phyloP scores from a whole-genome alignment of 306 rosid species.

The Prunus mira region DNA sequence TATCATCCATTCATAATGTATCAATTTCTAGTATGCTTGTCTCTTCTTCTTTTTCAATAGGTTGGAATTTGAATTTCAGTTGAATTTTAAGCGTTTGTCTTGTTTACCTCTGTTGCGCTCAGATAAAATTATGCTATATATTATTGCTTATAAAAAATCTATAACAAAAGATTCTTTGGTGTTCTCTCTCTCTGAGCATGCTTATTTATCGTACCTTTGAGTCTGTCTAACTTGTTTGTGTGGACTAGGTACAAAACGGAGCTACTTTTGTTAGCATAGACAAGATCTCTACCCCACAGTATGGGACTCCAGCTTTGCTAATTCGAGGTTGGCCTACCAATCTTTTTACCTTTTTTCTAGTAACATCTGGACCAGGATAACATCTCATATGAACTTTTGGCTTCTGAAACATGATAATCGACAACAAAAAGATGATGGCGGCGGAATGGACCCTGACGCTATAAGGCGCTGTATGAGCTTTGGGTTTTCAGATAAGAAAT shows the following conservation, averaged over 20 bases:
- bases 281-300: slow-evolving; percentile 66
- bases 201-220: background rate
- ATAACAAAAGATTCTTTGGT: background rate
- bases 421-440: slow-evolving; percentile 69
- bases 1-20: background rate
- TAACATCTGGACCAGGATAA: background rate
- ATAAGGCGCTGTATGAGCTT: slow-evolving; percentile 90
- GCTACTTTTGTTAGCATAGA: slow-evolving; percentile 85
- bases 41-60: too few relatives aligned
- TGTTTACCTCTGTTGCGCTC: background rate
- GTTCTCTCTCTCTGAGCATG: background rate
- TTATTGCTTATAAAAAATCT: background rate
- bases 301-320: slow-evolving; percentile 73
- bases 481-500: slow-evolving; percentile 82
- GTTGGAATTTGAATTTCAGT: background rate
- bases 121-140: background rate
- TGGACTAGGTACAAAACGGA: slow-evolving; percentile 81
- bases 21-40: background rate
- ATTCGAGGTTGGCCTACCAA: slow-evolving; percentile 54
- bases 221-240: background rate
- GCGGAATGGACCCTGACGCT: slow-evolving; percentile 89
- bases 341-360: background rate
- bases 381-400: slow-evolving; percentile 7
- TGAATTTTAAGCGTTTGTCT: background rate
- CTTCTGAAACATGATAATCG: slow-evolving; percentile 21